These are phyloP conservation scores for Protostelium mycophagum DNA, from an alignment of 78 protist species.

Conservation along the genomic window DNA sequence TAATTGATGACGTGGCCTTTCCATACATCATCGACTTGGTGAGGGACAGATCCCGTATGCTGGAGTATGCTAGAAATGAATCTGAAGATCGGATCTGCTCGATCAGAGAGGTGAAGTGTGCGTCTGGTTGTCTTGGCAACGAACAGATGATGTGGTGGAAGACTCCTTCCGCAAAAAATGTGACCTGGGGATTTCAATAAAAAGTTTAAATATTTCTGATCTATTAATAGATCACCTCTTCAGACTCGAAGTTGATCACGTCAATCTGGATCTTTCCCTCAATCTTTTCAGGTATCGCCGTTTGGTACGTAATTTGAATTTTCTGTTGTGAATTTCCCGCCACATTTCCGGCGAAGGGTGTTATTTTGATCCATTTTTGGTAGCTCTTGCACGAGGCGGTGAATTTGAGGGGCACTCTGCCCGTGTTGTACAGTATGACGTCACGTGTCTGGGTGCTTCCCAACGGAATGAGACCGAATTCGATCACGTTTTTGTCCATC, in stretches of 20 bases:
- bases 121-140: background rate
- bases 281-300: conserved; percentile 1
- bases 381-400: background rate
- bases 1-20: background rate
- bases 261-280: background rate
- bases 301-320: background rate
- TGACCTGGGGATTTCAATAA: too few species aligned
- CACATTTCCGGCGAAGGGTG: background rate
- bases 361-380: background rate
- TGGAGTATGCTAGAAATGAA: background rate
- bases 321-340: background rate
- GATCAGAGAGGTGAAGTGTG: background rate
- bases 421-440: conserved; percentile 16
- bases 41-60: background rate
- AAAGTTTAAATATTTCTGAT: too few species aligned
- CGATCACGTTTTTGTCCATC: conserved; percentile 14
- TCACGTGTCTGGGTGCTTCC: conserved; percentile 10
- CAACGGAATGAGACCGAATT: conserved; percentile 11
- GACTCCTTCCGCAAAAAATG: background rate
- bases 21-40: background rate
- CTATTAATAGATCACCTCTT: conserved; percentile 12
- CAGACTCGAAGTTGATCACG: conserved; percentile 33
- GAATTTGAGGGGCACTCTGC: conserved; percentile 19
- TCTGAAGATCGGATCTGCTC: background rate
- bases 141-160: conserved; percentile 1